Evolutionary conservation across 2,329 filamentous ascomycete species (phyloP).

Genomic region (Akanthomyces muscarius): DNA sequence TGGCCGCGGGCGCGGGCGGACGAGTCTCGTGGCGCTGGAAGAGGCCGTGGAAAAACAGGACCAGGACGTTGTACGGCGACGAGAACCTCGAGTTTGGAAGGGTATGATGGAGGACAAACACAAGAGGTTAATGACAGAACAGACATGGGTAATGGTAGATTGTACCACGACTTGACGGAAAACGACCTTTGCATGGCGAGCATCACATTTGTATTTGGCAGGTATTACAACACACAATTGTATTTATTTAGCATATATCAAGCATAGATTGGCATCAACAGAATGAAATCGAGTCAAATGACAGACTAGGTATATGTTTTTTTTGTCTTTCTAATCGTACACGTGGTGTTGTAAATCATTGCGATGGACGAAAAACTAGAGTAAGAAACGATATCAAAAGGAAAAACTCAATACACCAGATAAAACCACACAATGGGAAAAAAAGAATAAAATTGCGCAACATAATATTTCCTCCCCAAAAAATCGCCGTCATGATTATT

Average conservation of each 20-base stretch:
- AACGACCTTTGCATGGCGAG: background rate
- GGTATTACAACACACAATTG: background rate
- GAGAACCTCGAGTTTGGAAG: background rate
- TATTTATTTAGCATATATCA: background rate
- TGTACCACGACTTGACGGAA: background rate
- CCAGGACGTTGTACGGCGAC: background rate
- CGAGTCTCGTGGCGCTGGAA: constrained; percentile 8
- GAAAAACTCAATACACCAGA: background rate
- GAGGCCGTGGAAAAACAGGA: constrained; percentile 6
- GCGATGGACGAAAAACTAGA: background rate
- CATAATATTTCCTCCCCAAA: background rate
- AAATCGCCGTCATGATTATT: background rate
- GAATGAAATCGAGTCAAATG: background rate
- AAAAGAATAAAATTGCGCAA: background rate
- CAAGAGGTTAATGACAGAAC: no score
- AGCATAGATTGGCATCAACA: background rate
- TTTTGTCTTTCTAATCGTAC: constrained; percentile 9
- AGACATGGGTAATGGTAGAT: background rate
- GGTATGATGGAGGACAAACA: background rate
- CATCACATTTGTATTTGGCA: background rate
- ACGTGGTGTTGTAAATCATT: background rate
- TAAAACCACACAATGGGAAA: background rate
- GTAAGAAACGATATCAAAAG: background rate
- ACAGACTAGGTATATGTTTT: background rate
- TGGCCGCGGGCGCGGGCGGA: constrained; percentile 15